Conservation (phyloP, 202 grass and related monocot genomes). For the Elaeis oleifera region DNA sequence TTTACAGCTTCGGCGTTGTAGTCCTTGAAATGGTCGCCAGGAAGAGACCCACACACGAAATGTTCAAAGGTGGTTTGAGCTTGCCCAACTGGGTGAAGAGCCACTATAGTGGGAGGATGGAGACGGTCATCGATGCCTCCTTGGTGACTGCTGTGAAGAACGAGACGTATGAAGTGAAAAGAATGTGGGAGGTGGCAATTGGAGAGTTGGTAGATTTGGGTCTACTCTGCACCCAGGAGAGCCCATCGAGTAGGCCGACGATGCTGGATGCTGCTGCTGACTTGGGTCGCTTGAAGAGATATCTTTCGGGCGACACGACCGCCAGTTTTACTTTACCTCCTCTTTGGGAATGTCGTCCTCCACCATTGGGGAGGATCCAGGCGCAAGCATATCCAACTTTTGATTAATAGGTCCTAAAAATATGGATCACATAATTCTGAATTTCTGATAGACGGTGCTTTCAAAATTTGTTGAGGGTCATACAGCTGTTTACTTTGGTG, state of each 20-base stretch:
- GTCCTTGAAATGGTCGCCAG: constrained; percentile 70
- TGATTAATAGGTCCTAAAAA: too few relatives aligned
- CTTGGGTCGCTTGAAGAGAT: constrained; percentile 3
- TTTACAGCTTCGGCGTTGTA: constrained; percentile 91
- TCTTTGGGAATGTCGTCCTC: background rate
- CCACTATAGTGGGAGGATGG: constrained; percentile 42
- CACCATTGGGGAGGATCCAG: too few relatives aligned
- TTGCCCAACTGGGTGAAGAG: constrained; percentile 68
- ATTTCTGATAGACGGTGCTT: too few relatives aligned
- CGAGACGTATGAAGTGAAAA: constrained; percentile 50
- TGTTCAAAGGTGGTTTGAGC: constrained; percentile 63
- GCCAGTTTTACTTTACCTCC: constrained; percentile 1
- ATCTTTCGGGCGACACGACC: constrained; percentile 12
- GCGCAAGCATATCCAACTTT: too few relatives aligned
- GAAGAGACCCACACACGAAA: constrained; percentile 61
- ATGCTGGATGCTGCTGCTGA: constrained; percentile 55
- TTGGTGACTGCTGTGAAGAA: constrained; percentile 38
- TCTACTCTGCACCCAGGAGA: constrained; percentile 70
- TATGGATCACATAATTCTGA: too few relatives aligned
- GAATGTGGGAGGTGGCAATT: constrained; percentile 76
- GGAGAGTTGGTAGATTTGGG: constrained; percentile 81
- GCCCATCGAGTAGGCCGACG: constrained; percentile 48
- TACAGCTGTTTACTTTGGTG: too few relatives aligned
- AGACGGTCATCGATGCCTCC: constrained; percentile 39
- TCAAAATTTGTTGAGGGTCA: too few relatives aligned